Evolutionary conservation across 2,329 filamentous ascomycete genomes (phyloP).

Genomic region (Fusarium compactum): DNA sequence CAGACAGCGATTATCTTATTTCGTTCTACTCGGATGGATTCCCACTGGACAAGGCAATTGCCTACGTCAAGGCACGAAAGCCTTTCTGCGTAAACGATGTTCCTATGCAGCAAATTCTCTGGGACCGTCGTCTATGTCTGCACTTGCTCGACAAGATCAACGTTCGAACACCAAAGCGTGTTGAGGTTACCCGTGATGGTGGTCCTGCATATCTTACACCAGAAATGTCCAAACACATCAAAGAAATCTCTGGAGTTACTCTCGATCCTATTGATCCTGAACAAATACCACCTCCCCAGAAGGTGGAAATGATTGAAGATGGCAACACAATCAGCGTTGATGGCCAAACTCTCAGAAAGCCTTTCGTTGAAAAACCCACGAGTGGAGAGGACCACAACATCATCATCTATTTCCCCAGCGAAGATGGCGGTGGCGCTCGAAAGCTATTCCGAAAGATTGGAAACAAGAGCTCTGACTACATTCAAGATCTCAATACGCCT

Average conservation of each 20-base stretch:
- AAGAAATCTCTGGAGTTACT: slow-evolving; percentile 81
- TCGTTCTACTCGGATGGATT: slow-evolving; percentile 99
- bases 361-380: slow-evolving; percentile 98
- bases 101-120: slow-evolving; percentile 95
- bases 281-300: slow-evolving; percentile 72
- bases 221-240: slow-evolving; percentile 83
- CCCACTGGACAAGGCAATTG: slow-evolving; percentile 95
- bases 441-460: slow-evolving; percentile 97
- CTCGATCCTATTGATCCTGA: slow-evolving; percentile 77
- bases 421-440: slow-evolving; percentile 87
- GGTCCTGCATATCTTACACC: slow-evolving; percentile 82
- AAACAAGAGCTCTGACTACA: slow-evolving; percentile 98
- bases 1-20: slow-evolving; percentile 84
- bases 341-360: slow-evolving; percentile 83
- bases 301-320: slow-evolving; percentile 88
- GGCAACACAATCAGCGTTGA: slow-evolving; percentile 91
- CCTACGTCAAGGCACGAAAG: slow-evolving; percentile 91
- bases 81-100: slow-evolving; percentile 98
- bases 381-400: slow-evolving; percentile 99
- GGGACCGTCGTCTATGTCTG: slow-evolving; percentile 93
- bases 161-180: slow-evolving; percentile 86
- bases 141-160: slow-evolving; percentile 88
- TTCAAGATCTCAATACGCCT: slow-evolving; percentile 80
- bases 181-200: slow-evolving; percentile 94
- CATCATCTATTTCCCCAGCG: slow-evolving; percentile 94